Evolutionary conservation across 352 stramenopile genomes (phyloP), one percentile per base, ranked within the genome.

Genomic region (Globisporangium barbulae): DNA sequence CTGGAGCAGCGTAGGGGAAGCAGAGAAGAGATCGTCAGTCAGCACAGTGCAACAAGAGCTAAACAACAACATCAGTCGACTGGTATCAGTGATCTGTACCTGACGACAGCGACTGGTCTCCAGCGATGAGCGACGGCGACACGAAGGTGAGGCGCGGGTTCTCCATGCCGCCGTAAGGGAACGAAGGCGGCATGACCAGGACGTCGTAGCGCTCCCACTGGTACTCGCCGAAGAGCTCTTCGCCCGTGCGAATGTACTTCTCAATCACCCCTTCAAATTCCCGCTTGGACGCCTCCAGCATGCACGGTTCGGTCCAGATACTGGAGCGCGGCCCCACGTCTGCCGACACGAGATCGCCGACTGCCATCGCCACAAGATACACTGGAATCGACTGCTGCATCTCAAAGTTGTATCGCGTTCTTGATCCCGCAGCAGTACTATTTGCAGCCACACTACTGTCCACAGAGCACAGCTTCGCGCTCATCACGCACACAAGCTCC

Each of bases 91-190:
- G 33, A 37, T 3, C 10, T 70, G 28, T 69, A 91, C 82, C 80
- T 9, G 81, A 90, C 54, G 81, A 83, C 5, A 93, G 73, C 3
- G 86, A 95, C 47, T 89, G 81, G 31, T 95, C 86, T 1, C 87
- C 85, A n/a, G 78, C 78, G 63, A 95, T 74, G 19, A 88, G 80
- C 21, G 76, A 88, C 39, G 84, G 87, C 28, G 87, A 93, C 55
- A 91, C 71, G 54, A 91, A 98, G 10, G 91, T 97, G 41, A 97
- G 77, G 33, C 89, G 82, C 9, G 92, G 92, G 74, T 98, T 98
- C 73, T 99, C 97, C 97, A 99, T 99, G n/a, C 97, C 97, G 39
- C 97, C 97, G 73, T 99, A 99, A 0, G 89, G 87, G 62, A 97
- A 97, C n/a, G 81, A 94, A 7, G 85, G 85, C 10, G 88, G 88